phyloP scores from a whole-genome alignment of 768 basidiomycete species.

The Nevesoporus exiguus region DNA sequence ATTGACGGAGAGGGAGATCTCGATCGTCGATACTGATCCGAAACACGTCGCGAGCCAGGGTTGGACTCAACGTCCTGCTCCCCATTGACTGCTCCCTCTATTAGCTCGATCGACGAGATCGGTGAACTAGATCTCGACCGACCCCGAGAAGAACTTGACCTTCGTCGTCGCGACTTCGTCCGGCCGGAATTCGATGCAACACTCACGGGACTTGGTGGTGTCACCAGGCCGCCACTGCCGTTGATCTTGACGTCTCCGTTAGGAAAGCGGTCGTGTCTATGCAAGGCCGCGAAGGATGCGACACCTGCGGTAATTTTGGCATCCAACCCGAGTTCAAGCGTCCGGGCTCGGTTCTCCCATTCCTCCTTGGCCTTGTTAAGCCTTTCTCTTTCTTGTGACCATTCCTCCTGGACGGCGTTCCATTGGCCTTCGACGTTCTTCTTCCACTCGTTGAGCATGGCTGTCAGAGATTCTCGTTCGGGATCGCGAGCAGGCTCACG shows the following conservation, averaged over 20 bases:
- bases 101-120: slow-evolving; percentile 33
- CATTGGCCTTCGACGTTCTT: slow-evolving; percentile 76
- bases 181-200: slow-evolving; percentile 58
- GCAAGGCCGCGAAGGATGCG: slow-evolving; percentile 28
- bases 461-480: slow-evolving; percentile 49
- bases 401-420: slow-evolving; percentile 74
- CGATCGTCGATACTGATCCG: slow-evolving; percentile 23
- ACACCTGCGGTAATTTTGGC: slow-evolving; percentile 37
- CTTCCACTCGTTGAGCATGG: slow-evolving; percentile 69
- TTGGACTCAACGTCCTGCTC: slow-evolving; percentile 17
- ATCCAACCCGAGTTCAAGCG: slow-evolving; percentile 53
- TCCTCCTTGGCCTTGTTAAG: slow-evolving; percentile 72
- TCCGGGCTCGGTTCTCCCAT: slow-evolving; percentile 64
- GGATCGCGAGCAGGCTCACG: slow-evolving; percentile 34
- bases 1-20: slow-evolving; percentile 32
- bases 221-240: slow-evolving; percentile 54
- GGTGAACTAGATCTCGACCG: slow-evolving; percentile 37
- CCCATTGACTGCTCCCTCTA: slow-evolving; percentile 26
- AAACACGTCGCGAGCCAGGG: slow-evolving; percentile 23
- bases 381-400: slow-evolving; percentile 76
- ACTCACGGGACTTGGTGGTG: slow-evolving; percentile 74
- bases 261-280: slow-evolving; percentile 39
- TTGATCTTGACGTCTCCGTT: slow-evolving; percentile 31
- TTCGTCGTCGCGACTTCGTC: slow-evolving; percentile 39
- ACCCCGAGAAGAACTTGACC: slow-evolving; percentile 40